Conservation (phyloP, 192 early-diverging fungal genomes). For the Entomortierella chlamydospora region DNA sequence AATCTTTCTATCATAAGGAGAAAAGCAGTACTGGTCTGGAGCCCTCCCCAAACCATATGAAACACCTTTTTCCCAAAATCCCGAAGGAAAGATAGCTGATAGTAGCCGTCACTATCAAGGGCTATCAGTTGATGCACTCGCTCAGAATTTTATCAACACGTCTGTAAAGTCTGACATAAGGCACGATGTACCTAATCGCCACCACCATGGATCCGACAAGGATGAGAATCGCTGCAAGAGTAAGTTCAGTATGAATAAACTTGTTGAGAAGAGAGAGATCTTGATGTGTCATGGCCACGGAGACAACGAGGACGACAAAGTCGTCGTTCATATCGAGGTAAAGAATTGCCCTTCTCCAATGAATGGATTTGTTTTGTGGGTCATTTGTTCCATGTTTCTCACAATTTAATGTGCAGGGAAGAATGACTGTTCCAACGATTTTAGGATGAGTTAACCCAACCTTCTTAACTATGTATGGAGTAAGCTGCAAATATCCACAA, state of each 20-base stretch:
- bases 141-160: slow-evolving; percentile 5
- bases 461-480: too few relatives aligned
- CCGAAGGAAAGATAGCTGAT: background rate
- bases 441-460: too few relatives aligned
- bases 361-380: slow-evolving; percentile 45
- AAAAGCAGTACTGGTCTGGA: background rate
- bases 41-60: background rate
- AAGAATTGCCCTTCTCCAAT: slow-evolving; percentile 37
- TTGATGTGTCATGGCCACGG: slow-evolving; percentile 48
- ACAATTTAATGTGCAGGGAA: too few relatives aligned
- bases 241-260: slow-evolving; percentile 40
- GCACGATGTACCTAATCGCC: slow-evolving; percentile 38
- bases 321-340: slow-evolving; percentile 51
- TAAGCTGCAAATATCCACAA: too few relatives aligned
- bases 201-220: slow-evolving; percentile 41
- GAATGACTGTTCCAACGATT: too few relatives aligned
- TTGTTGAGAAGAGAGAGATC: slow-evolving; percentile 28
- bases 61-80: slow-evolving; percentile 17
- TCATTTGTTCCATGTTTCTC: background rate
- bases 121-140: slow-evolving; percentile 21
- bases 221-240: slow-evolving; percentile 48
- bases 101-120: background rate
- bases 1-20: slow-evolving; percentile 12
- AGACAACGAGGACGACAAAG: slow-evolving; percentile 44
- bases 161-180: slow-evolving; percentile 7